phyloP scores from a whole-genome alignment of 768 basidiomycete genomes.

The Cyathus striatus region DNA sequence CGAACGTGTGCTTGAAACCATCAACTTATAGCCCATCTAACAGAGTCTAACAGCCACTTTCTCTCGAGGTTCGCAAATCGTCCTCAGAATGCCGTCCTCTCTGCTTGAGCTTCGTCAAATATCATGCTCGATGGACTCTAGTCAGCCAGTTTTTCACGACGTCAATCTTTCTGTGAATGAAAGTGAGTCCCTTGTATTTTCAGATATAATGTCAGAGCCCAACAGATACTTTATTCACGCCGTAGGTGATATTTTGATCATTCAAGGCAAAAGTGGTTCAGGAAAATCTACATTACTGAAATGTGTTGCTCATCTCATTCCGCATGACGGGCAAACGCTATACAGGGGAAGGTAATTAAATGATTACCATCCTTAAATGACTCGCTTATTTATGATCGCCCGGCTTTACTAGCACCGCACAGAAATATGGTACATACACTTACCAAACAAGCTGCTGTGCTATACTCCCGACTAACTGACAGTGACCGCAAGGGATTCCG shows the following conservation, averaged over 20 bases:
- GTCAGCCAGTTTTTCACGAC: slow-evolving; percentile 50
- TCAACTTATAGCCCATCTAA: too few species aligned
- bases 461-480: too few species aligned
- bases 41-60: too few species aligned
- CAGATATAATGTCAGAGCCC: background rate
- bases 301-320: slow-evolving; percentile 74
- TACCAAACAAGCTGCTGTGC: too few species aligned
- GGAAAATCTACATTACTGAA: slow-evolving; percentile 83
- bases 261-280: slow-evolving; percentile 78
- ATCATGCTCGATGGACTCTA: slow-evolving; percentile 40
- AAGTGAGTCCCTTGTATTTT: slow-evolving; percentile 20
- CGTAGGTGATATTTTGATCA: slow-evolving; percentile 62
- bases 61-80: too few species aligned
- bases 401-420: slow-evolving; percentile 43
- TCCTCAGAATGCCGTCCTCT: slow-evolving; percentile 5
- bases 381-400: too few species aligned
- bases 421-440: slow-evolving; percentile 38
- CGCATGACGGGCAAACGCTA: slow-evolving; percentile 61
- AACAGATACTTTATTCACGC: background rate
- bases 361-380: background rate
- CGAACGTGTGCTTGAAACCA: too few species aligned
- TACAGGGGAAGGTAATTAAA: slow-evolving; percentile 58
- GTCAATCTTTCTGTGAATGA: slow-evolving; percentile 59
- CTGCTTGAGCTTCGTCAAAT: slow-evolving; percentile 53
- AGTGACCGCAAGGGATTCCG: slow-evolving; percentile 50